Evolutionary conservation across 108 stramenopile genomes (phyloP).

Genomic region (Skeletonema tropicum): DNA sequence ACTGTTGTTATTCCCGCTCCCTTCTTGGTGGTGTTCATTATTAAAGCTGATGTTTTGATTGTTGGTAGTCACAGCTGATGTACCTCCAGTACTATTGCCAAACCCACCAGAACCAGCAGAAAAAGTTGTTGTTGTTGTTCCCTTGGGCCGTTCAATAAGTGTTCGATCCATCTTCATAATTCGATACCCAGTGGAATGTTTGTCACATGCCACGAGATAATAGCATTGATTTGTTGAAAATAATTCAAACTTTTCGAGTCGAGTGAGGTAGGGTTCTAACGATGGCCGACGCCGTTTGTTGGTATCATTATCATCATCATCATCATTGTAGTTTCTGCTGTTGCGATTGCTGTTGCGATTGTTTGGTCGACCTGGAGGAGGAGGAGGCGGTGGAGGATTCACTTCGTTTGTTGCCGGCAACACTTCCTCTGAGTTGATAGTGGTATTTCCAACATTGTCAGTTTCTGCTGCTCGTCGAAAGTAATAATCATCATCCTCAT

Average conservation of each 20-base stretch:
- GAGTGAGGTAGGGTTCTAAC: conserved; percentile 74
- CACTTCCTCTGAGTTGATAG: background rate
- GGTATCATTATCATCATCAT: background rate
- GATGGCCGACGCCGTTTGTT: conserved; percentile 17
- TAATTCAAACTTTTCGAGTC: conserved; percentile 80
- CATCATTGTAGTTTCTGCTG: background rate
- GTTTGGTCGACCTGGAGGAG: background rate
- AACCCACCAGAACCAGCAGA: no score
- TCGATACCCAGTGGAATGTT: conserved; percentile 65
- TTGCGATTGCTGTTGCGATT: background rate
- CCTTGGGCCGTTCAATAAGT: conserved; percentile 71
- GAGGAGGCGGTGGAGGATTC: background rate
- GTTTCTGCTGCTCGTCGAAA: background rate
- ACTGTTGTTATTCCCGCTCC: no score
- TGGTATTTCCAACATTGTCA: background rate
- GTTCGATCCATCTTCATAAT: conserved; percentile 89
- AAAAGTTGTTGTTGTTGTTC: background rate
- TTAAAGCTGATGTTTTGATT: background rate
- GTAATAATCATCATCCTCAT: background rate
- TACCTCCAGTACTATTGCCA: no score
- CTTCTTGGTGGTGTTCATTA: background rate
- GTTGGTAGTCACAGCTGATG: background rate
- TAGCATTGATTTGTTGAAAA: conserved; percentile 83
- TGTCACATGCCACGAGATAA: conserved; percentile 79
- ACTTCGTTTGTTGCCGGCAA: background rate